These are phyloP conservation scores for Cryphonectria carpinicola DNA, from an alignment of 2,329 filamentous ascomycete species.

Conservation along the genomic window DNA sequence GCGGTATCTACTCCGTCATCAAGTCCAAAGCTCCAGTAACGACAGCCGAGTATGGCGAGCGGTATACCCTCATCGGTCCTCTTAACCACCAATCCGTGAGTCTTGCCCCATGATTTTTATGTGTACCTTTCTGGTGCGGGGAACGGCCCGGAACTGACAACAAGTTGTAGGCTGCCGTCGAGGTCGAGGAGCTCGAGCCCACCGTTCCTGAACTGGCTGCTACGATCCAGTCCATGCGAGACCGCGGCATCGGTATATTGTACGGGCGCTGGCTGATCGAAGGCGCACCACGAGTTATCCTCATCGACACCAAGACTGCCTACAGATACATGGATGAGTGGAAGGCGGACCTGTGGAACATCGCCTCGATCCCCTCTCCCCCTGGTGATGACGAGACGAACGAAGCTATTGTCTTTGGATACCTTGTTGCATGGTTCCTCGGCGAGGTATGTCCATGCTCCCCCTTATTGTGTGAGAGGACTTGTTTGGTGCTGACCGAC, in stretches of 20 bases:
- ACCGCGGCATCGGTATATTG: conserved; percentile 84
- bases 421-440: conserved; percentile 96
- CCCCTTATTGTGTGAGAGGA: not conserved
- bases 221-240: conserved; percentile 91
- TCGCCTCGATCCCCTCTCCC: conserved; percentile 90
- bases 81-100: conserved; percentile 87
- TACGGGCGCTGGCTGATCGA: conserved; percentile 98
- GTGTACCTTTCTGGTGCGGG: not conserved
- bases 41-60: conserved; percentile 96
- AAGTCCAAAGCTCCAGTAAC: conserved; percentile 99
- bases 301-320: conserved; percentile 93
- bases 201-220: conserved; percentile 76
- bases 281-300: conserved; percentile 87
- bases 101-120: conserved; percentile 14
- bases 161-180: conserved; percentile 77
- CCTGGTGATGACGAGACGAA: conserved; percentile 93
- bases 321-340: conserved; percentile 93
- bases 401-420: conserved; percentile 96
- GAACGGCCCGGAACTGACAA: conserved; percentile 31
- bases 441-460: conserved; percentile 72
- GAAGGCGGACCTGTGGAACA: conserved; percentile 95
- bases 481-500: conserved; percentile 25
- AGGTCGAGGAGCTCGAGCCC: conserved; percentile 92
- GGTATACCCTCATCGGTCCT: conserved; percentile 93
- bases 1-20: conserved; percentile 98